These are phyloP conservation scores for Rhodosorus marinus DNA, from an alignment of 23 red algal species.

Conservation along the genomic window DNA sequence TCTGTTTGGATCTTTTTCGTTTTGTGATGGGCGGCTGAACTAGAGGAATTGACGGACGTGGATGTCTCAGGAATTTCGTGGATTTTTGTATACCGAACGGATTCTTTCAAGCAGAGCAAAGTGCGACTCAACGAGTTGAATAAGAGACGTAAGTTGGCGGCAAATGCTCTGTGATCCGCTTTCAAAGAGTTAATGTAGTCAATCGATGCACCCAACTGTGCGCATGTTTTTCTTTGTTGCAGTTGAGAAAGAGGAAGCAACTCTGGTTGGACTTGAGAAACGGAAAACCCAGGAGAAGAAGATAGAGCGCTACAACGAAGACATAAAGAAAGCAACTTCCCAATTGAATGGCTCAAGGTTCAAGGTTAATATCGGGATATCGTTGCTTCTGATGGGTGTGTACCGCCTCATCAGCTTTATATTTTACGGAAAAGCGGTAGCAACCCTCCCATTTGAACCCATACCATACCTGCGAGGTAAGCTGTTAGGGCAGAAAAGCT, in stretches of 20 bases:
- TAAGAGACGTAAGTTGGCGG: slow-evolving; percentile 25
- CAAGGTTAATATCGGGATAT: slow-evolving; percentile 12
- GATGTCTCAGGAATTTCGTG: slow-evolving; percentile 17
- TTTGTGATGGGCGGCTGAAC: no score
- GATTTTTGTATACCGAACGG: slow-evolving; percentile 36
- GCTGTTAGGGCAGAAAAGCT: no score
- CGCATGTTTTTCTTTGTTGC: not conserved
- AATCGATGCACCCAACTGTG: not conserved
- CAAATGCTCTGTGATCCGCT: not conserved
- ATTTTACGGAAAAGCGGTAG: slow-evolving; percentile 20
- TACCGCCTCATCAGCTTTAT: slow-evolving; percentile 25
- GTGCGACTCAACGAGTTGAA: slow-evolving; percentile 27
- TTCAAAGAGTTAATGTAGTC: not conserved
- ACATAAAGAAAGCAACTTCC: slow-evolving; percentile 30
- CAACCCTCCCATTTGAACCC: slow-evolving; percentile 49
- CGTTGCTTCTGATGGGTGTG: slow-evolving; percentile 16
- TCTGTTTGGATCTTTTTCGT: no score
- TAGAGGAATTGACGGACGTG: no score
- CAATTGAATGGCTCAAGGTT: slow-evolving; percentile 10
- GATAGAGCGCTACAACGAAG: slow-evolving; percentile 36
- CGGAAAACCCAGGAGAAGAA: slow-evolving; percentile 50
- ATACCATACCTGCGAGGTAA: slow-evolving; percentile 1
- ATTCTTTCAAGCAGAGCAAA: slow-evolving; percentile 12
- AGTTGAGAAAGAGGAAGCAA: slow-evolving; percentile 51
- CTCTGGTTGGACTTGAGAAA: slow-evolving; percentile 31